phyloP scores from a whole-genome alignment of 2,329 filamentous ascomycete genomes.

The Colletotrichum viniferum region DNA sequence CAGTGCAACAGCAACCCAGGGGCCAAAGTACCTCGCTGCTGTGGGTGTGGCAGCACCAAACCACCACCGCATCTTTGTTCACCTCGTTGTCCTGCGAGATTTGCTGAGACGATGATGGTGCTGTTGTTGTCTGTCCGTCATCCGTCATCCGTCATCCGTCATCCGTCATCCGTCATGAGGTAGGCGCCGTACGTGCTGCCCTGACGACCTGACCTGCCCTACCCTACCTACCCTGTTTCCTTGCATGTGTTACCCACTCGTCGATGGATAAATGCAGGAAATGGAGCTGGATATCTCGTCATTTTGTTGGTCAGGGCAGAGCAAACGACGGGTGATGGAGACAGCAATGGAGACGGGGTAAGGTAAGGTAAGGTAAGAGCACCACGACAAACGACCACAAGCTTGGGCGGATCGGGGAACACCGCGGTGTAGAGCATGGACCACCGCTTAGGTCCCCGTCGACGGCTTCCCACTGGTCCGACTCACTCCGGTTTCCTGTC shows the following conservation, averaged over 20 bases:
- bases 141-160: background rate
- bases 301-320: conserved; percentile 3
- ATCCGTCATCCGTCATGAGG: background rate
- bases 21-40: background rate
- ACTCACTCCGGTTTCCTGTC: conserved; percentile 8
- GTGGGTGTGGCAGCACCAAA: background rate
- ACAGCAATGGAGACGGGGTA: background rate
- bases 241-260: conserved; percentile 1
- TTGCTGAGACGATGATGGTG: background rate
- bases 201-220: background rate
- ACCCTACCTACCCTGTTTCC: background rate
- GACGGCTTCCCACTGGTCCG: conserved; percentile 5
- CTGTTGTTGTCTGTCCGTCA: background rate
- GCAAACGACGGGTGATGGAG: background rate
- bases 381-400: background rate
- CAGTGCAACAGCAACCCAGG: background rate
- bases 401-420: background rate
- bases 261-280: conserved; percentile 2
- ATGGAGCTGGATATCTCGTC: background rate
- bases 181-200: background rate
- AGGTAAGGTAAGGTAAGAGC: background rate
- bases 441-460: conserved; percentile 14
- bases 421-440: no score
- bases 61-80: background rate
- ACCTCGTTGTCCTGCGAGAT: background rate